Base-by-base conservation (phyloP, 371 early-diverging fungal genomes). In the Apophysomyces elegans region DNA sequence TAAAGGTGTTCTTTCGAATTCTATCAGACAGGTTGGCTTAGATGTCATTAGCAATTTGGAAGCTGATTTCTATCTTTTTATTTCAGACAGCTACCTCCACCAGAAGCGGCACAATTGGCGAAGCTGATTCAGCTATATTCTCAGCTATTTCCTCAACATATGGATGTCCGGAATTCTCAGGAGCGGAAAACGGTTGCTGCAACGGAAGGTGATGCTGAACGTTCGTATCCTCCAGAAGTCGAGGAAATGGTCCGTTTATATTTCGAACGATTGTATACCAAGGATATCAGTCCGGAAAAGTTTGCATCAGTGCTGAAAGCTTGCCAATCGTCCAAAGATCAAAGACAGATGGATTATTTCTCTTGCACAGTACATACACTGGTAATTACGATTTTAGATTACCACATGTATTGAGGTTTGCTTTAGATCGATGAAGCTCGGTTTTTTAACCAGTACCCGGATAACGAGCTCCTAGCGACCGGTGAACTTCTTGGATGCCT, bases 371-470 rank as follows among this genome's bases (percentile, higher is more conserved):
- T 92, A 13, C 90, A 92, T 65, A 91, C 90, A 45, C 80, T 95
- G 66, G 81, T 78, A 78, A 70, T 69, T 38, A 36, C n/a, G 7
- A 58, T 39, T 45, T 46, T 32, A 2, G n/a, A 14, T 37, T 9
- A 14, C 18, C 26, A 38, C 46, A 37, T 59, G 44, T 64, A 41
- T 35, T 57, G 35, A 21, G 5, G n/a, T 11, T 63, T 11, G 12
- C 26, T 32, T 26, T 63, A 81, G 63, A 87, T 98, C 70, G 99
- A 98, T 68, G 99, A 98, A 76, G 94, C 93, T 75, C 90, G 92
- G 32, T 97, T 94, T 71, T 96, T 98, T 65, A 83, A 87, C 35
- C 91, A 93, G 65, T 98, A 97, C 73, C 98, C 98, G 0, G 96
- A 95, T 45, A 90, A 92, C 65, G 93, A 96, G 70, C 84, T 98